These are phyloP conservation scores for Escallonia rubra DNA, from an alignment of 129 eudicot species.

Conservation along the genomic window DNA sequence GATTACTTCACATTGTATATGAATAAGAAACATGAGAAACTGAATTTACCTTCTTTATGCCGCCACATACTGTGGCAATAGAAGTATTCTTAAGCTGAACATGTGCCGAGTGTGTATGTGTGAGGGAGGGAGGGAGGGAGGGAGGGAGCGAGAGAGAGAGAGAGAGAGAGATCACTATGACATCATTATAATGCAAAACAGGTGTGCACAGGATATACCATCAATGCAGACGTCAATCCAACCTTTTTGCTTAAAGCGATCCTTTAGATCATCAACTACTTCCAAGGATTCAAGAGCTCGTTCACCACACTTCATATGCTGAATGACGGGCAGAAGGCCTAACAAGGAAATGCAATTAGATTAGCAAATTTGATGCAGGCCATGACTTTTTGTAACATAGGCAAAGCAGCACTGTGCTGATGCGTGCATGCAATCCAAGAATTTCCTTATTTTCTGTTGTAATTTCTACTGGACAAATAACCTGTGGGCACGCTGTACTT, in stretches of 20 bases:
- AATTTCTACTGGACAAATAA: no score
- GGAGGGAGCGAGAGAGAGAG: not conserved
- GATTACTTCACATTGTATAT: no score
- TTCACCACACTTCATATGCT: conserved; percentile 47
- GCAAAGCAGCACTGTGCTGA: not conserved
- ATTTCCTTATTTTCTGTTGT: not conserved
- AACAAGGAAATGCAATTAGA: not conserved
- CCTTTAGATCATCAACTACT: conserved; percentile 34
- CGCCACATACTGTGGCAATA: no score
- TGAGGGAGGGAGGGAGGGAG: no score
- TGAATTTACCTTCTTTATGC: no score
- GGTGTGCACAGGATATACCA: conserved; percentile 35
- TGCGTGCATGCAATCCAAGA: not conserved
- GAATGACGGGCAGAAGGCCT: conserved; percentile 81
- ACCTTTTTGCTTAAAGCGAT: conserved; percentile 32
- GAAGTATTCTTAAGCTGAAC: no score
- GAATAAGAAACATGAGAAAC: no score
- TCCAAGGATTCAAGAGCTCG: conserved; percentile 44
- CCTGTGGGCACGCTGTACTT: no score
- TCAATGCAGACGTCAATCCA: conserved; percentile 63
- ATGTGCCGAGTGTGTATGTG: no score
- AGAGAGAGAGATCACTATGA: not conserved
- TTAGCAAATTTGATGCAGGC: conserved; percentile 7
- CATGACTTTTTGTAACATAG: not conserved
- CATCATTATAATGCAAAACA: not conserved